These are phyloP conservation scores for Pleurotus pulmonarius DNA, from an alignment of 768 basidiomycete species.

Conservation along the genomic window DNA sequence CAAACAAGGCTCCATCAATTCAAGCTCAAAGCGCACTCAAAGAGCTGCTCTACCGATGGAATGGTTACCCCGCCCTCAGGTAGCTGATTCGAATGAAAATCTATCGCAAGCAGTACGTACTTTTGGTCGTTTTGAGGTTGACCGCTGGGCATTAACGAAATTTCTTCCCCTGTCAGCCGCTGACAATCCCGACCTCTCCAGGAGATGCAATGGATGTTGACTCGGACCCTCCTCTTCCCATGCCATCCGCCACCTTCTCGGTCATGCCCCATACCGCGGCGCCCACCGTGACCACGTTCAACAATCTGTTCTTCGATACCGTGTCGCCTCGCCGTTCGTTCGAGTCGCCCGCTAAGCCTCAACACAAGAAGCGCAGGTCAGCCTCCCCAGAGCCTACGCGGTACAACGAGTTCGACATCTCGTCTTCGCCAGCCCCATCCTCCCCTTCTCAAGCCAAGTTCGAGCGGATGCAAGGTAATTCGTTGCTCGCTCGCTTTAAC, in stretches of 20 bases:
- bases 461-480: conserved; percentile 43
- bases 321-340: conserved; percentile 48
- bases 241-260: conserved; percentile 2
- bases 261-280: conserved; percentile 33
- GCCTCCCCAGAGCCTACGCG: conserved; percentile 47
- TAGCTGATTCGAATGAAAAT: not conserved
- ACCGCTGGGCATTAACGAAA: conserved; percentile 8
- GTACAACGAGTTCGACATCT: conserved; percentile 31
- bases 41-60: conserved; percentile 62
- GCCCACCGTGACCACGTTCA: conserved; percentile 50
- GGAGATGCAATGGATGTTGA: conserved; percentile 84
- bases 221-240: conserved; percentile 7
- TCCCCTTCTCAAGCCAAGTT: conserved; percentile 50
- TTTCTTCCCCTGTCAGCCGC: conserved; percentile 24
- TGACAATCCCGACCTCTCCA: conserved; percentile 35
- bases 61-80: conserved; percentile 41
- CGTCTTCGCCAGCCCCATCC: conserved; percentile 49
- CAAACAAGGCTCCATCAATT: conserved; percentile 33
- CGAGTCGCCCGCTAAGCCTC: conserved; percentile 38
- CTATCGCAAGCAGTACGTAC: not conserved
- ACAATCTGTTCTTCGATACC: conserved; percentile 56
- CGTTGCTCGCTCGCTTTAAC: conserved; percentile 41
- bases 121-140: not conserved
- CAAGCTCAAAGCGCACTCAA: conserved; percentile 50
- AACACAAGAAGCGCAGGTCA: conserved; percentile 56